Evolutionary conservation across 768 basidiomycete genomes (phyloP).

Genomic region (Mycena rosella): DNA sequence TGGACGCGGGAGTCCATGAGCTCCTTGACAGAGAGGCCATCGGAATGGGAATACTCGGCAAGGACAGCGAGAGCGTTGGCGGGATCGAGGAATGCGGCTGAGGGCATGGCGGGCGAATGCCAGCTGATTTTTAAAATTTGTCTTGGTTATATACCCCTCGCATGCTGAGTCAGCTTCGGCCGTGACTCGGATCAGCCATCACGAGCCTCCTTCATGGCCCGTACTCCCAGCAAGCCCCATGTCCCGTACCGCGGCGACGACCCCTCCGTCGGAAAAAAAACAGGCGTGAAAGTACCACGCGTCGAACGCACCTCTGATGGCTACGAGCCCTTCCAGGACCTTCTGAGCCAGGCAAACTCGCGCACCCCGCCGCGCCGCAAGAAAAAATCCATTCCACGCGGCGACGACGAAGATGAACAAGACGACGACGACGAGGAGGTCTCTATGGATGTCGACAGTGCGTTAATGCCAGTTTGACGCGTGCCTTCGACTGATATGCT

Average conservation of each 20-base stretch:
- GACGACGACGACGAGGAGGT: slow-evolving; percentile 77
- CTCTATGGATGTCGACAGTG: slow-evolving; percentile 84
- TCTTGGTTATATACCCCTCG: background rate
- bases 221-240: slow-evolving; percentile 61
- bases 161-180: too few relatives aligned
- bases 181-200: too few relatives aligned
- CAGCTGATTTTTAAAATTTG: background rate
- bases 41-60: slow-evolving; percentile 72
- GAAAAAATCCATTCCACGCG: slow-evolving; percentile 53
- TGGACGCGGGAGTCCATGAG: slow-evolving; percentile 90
- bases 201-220: slow-evolving; percentile 16
- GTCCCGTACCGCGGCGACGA: slow-evolving; percentile 86
- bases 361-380: slow-evolving; percentile 66
- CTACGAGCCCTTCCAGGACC: slow-evolving; percentile 83
- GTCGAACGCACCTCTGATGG: slow-evolving; percentile 83
- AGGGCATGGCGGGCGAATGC: slow-evolving; percentile 41
- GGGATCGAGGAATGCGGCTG: slow-evolving; percentile 68
- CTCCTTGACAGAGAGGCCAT: slow-evolving; percentile 88
- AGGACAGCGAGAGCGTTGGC: slow-evolving; percentile 83
- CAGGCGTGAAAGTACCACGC: slow-evolving; percentile 76
- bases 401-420: slow-evolving; percentile 51
- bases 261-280: slow-evolving; percentile 83
- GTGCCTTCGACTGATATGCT: background rate
- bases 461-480: slow-evolving; percentile 40
- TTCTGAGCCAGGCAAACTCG: slow-evolving; percentile 75